Base-by-base conservation (phyloP, 768 basidiomycete genomes). In the Rhizopogon vulgaris region DNA sequence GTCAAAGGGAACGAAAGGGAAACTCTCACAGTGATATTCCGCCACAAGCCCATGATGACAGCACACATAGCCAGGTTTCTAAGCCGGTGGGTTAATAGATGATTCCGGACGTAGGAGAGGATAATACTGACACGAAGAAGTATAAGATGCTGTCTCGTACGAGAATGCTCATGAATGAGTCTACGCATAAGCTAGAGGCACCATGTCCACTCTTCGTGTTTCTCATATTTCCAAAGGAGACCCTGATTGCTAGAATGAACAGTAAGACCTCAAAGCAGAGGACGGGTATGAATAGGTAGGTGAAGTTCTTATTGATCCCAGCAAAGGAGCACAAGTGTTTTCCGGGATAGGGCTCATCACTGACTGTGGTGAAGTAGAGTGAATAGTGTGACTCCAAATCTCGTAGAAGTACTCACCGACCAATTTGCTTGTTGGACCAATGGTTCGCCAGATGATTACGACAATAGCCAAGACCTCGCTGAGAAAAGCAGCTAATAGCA, bases 71-170 rank as follows among this genome's bases (percentile, higher is more conserved):
- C 32, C 10, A 67, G 54, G 36, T 69, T 67, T 30, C 67, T 69
- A 36, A 9, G 18, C 39, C 18, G 22, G 3, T 17, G 8, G n/a
- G 12, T 22, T 30, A 32, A 59, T 18, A 57, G 22, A 2, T 5
- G 28, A 34, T 2, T 32, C 6, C 17, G 8, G 18, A n/a, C 24
- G 11, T 2, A 15, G 17, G 18, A 17, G 37, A 45, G 7, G 6
- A 11, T 15, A 12, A 36, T 8, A 57, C 66, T 51, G 25, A 69
- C 68, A 64, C 54, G 54, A 66, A 62, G 22, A 66, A 68, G 50
- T 69, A 68, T 18, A 63, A 60, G 12, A 68, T 49, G 22, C 66
- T 69, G 34, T 68, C 66, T 18, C 67, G 58, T 0, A 57, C 62
- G 41, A 68, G 38, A 40, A 68, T 36, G 28, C 32, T 32, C 46